Base-by-base conservation (phyloP, 768 basidiomycete genomes). In the Leccinum ochraceum region DNA sequence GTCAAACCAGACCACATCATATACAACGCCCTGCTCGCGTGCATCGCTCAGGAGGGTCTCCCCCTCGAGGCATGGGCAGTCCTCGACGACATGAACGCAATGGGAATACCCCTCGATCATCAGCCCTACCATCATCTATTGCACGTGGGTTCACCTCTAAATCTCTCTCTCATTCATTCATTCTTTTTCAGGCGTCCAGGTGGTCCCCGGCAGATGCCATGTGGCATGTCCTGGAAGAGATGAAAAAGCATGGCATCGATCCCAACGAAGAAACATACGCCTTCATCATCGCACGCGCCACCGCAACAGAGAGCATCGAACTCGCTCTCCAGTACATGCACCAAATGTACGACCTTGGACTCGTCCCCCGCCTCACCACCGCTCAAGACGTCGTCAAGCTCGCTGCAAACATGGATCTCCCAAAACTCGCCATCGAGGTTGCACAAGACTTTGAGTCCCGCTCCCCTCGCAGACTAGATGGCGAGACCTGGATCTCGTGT, bases 391-490 rank as follows among this genome's bases (percentile, higher is more conserved):
- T 91, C 49, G 79, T 93, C 53, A 67, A 69, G 10, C 69, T 85
- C 28, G 85, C 86, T 3, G 82, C 88, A 5, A 69, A 79, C 0
- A 71, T 77, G 53, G 83, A 84, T 22, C 76, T 81, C 59, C 80
- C 90, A 1, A 81, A 85, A 54, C 79, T 95, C 26, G 92, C 92
- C 3, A 71, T 92, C 52, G 92, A 94, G 57, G 69, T 95, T 14
- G 86, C 87, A 0, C 72, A 77, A 3, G 76, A 80, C 61, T 90
- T 83, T 56, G 92, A 94, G 66, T 66, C 72, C 42, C 68, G 76
- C 6, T 81, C 24, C 4, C 73, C 81, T 30, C 81, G 87, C 37
- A 80, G 78, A 63, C 67, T 94, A 30, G 80, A 81, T 3, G 72
- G 76, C 20, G 72, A 75, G 6, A 77, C 80, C 1, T 95, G 92